A percentile compares a stretch with the other conserved stretches of the same genome.
Conservation (phyloP, 1,284 basidiomycete species). For the Sporisorium iseilematis-ciliati region DNA sequence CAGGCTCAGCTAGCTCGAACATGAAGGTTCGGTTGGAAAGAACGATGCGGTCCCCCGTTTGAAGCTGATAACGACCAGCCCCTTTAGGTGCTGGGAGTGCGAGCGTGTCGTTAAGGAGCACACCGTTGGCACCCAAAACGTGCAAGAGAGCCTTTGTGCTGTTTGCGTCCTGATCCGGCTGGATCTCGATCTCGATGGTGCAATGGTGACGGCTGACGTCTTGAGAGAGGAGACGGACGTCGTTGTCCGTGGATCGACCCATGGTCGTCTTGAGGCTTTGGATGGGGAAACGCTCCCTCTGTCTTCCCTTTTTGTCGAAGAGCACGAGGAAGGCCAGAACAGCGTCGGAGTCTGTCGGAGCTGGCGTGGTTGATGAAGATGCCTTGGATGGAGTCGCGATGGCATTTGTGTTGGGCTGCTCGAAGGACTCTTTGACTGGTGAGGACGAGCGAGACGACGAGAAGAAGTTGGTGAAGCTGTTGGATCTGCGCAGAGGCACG, state of each 20-base stretch:
- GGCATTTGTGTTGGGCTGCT: constrained; percentile 3
- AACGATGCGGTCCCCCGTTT: constrained; percentile 32
- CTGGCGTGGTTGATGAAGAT: constrained; percentile 4
- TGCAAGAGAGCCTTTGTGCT: constrained; percentile 33
- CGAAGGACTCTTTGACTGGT: constrained; percentile 19
- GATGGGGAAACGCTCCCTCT: constrained; percentile 43
- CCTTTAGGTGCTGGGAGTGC: constrained; percentile 35
- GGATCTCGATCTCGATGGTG: constrained; percentile 49
- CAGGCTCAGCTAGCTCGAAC: constrained; percentile 26
- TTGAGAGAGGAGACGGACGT: constrained; percentile 40
- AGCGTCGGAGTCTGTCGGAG: constrained; percentile 1
- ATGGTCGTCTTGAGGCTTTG: constrained; percentile 41
- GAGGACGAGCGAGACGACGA: constrained; percentile 40
- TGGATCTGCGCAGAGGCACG: constrained; percentile 39
- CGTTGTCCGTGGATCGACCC: constrained; percentile 45
- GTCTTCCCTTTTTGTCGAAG: constrained; percentile 45
- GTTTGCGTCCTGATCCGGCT: constrained; percentile 9
- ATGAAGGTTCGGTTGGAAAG: constrained; percentile 37
- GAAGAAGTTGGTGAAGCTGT: constrained; percentile 51
- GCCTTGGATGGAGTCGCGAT: constrained; percentile 19
- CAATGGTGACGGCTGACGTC: constrained; percentile 50
- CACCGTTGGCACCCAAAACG: constrained; percentile 42
- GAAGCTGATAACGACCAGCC: constrained; percentile 36
- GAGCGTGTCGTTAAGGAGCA: constrained; percentile 27
- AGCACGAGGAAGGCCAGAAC: constrained; percentile 43